These are phyloP conservation scores for Didymella keratinophila DNA, from an alignment of 2,329 filamentous ascomycete species.

Conservation along the genomic window DNA sequence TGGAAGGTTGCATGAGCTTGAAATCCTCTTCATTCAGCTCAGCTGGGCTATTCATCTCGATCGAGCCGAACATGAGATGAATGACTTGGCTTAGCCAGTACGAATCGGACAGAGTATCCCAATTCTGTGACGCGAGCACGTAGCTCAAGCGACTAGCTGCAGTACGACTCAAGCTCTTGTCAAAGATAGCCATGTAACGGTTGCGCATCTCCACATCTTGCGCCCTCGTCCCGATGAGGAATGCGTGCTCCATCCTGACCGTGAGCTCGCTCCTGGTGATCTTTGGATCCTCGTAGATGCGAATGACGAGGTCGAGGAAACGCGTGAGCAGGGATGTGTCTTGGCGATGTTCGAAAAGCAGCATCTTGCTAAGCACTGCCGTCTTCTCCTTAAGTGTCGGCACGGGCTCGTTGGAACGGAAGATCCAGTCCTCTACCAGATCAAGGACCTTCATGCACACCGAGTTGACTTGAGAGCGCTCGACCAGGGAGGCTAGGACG, in stretches of 20 bases:
- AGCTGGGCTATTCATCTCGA: slow-evolving; percentile 82
- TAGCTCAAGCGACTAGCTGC: slow-evolving; percentile 89
- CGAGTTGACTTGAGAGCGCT: slow-evolving; percentile 86
- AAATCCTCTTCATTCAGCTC: slow-evolving; percentile 87
- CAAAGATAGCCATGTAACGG: slow-evolving; percentile 95
- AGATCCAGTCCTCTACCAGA: slow-evolving; percentile 96
- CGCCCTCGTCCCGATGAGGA: slow-evolving; percentile 91
- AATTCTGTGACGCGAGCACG: slow-evolving; percentile 90
- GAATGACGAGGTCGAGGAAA: slow-evolving; percentile 94
- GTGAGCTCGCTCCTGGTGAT: slow-evolving; percentile 95
- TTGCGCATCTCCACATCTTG: slow-evolving; percentile 97
- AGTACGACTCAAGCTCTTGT: slow-evolving; percentile 90
- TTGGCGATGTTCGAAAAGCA: slow-evolving; percentile 85
- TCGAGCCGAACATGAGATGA: slow-evolving; percentile 87
- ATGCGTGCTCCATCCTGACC: slow-evolving; percentile 96
- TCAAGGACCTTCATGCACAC: slow-evolving; percentile 92
- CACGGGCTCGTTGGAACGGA: slow-evolving; percentile 92
- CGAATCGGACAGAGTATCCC: slow-evolving; percentile 92
- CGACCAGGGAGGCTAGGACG: slow-evolving; percentile 91
- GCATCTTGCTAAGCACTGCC: slow-evolving; percentile 98
- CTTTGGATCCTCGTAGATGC: slow-evolving; percentile 97
- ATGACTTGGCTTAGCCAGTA: slow-evolving; percentile 98
- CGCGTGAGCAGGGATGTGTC: slow-evolving; percentile 88
- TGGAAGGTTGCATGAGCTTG: slow-evolving; percentile 75
- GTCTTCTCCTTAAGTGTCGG: slow-evolving; percentile 99